phyloP scores from a whole-genome alignment of 2,329 filamentous ascomycete species.

The Ceratocystis colombiana region DNA sequence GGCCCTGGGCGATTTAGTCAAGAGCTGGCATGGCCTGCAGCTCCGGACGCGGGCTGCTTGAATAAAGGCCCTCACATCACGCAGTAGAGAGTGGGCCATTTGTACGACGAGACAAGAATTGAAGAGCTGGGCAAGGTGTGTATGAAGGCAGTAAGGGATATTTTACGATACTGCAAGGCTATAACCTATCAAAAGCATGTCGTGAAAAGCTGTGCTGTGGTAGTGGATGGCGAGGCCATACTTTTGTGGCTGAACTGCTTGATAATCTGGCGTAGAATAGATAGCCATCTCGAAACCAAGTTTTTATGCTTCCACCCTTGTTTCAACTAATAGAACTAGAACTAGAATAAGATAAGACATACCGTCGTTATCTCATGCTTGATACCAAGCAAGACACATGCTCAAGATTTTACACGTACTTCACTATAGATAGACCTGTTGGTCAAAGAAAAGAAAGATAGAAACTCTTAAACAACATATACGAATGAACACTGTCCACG shows the following conservation, averaged over 20 bases:
- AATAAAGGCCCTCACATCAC: constrained; percentile 3
- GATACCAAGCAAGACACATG: not conserved
- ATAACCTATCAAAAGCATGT: too few relatives aligned
- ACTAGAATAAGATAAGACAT: not conserved
- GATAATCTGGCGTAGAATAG: not conserved
- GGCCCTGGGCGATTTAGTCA: constrained; percentile 63
- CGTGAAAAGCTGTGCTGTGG: too few relatives aligned
- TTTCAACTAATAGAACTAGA: not conserved
- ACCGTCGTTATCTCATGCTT: too few relatives aligned
- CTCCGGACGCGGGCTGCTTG: constrained; percentile 55
- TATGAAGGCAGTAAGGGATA: not conserved
- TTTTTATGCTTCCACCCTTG: not conserved
- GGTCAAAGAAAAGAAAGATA: not conserved
- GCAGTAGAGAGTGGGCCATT: not conserved
- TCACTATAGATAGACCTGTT: not conserved
- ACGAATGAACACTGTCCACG: constrained; percentile 17
- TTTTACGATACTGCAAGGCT: not conserved
- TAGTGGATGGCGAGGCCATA: too few relatives aligned
- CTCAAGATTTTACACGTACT: not conserved
- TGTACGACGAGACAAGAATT: too few relatives aligned
- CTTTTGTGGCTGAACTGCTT: too few relatives aligned
- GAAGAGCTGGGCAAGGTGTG: too few relatives aligned
- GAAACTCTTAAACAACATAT: not conserved
- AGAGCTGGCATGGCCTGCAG: constrained; percentile 74
- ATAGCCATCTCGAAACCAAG: not conserved